These are phyloP conservation scores for Leccinum solheimii DNA, from an alignment of 1,284 basidiomycete species.

Conservation along the genomic window DNA sequence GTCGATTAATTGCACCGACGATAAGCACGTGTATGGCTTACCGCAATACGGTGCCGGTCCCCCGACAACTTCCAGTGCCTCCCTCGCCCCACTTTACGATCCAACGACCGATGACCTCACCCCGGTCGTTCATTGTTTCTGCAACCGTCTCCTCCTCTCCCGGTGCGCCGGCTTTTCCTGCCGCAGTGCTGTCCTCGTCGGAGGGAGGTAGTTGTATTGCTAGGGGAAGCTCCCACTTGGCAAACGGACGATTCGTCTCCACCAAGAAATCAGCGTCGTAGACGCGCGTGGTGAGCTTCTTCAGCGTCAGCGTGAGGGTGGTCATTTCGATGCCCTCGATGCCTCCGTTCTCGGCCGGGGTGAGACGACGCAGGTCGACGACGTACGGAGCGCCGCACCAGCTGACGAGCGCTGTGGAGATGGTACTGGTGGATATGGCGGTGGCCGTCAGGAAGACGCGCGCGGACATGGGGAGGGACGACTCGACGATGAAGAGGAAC, in stretches of 20 bases:
- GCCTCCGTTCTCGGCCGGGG: constrained; percentile 42
- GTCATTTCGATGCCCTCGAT: constrained; percentile 66
- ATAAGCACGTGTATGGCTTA: constrained; percentile 35
- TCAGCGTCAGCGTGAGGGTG: constrained; percentile 65
- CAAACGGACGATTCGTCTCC: constrained; percentile 70
- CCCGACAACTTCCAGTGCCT: constrained; percentile 59
- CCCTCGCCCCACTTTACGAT: constrained; percentile 69
- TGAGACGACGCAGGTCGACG: constrained; percentile 41
- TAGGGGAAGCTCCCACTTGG: constrained; percentile 77
- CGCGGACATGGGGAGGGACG: constrained; percentile 67
- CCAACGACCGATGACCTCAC: constrained; percentile 72
- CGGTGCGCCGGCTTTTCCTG: constrained; percentile 39
- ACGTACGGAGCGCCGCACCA: constrained; percentile 70
- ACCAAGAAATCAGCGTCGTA: constrained; percentile 75
- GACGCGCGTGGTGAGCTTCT: constrained; percentile 62
- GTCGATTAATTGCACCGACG: neutral
- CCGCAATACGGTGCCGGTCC: constrained; percentile 63
- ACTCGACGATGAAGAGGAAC: constrained; percentile 80
- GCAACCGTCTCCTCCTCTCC: constrained; percentile 74
- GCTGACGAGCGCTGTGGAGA: constrained; percentile 73
- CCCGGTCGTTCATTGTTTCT: constrained; percentile 66
- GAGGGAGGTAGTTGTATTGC: constrained; percentile 48
- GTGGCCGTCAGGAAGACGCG: constrained; percentile 69
- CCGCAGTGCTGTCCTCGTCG: constrained; percentile 36
- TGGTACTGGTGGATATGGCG: constrained; percentile 67